A percentile compares a stretch with the other conserved stretches of the same genome.
phyloP scores from a whole-genome alignment of 2,329 filamentous ascomycete genomes.

The Scedosporium aurantiacum region DNA sequence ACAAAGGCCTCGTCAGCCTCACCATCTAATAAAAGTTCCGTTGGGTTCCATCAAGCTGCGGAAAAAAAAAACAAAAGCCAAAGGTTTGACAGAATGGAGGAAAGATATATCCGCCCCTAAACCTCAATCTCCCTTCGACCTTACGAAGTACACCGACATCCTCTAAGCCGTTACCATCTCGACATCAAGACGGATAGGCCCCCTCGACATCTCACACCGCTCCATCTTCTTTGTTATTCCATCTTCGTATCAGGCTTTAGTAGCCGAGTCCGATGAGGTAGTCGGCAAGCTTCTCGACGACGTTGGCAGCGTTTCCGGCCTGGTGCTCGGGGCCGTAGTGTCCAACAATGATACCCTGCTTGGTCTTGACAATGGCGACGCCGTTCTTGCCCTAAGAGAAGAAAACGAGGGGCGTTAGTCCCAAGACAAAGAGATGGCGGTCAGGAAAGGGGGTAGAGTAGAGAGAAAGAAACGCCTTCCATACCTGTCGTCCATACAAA shows the following conservation, averaged over 20 bases:
- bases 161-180: neutral
- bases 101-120: neutral
- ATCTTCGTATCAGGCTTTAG: conserved; percentile 32
- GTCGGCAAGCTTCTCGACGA: conserved; percentile 74
- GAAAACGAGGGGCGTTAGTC: neutral
- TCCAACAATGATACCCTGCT: conserved; percentile 75
- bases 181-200: neutral
- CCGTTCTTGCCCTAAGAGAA: conserved; percentile 4
- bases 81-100: neutral
- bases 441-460: neutral
- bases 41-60: neutral
- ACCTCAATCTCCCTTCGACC: neutral
- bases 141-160: neutral
- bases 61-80: neutral
- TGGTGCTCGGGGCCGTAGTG: conserved; percentile 69
- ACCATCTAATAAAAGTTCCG: neutral
- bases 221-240: neutral
- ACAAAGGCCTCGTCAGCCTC: neutral
- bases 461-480: conserved; percentile 16
- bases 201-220: neutral
- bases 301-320: conserved; percentile 65
- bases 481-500: conserved; percentile 79
- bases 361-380: conserved; percentile 55
- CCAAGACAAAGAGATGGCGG: neutral
- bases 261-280: conserved; percentile 74